These are phyloP conservation scores for Arctium lappa DNA, from an alignment of 129 eudicot genomes.

Conservation along the genomic window DNA sequence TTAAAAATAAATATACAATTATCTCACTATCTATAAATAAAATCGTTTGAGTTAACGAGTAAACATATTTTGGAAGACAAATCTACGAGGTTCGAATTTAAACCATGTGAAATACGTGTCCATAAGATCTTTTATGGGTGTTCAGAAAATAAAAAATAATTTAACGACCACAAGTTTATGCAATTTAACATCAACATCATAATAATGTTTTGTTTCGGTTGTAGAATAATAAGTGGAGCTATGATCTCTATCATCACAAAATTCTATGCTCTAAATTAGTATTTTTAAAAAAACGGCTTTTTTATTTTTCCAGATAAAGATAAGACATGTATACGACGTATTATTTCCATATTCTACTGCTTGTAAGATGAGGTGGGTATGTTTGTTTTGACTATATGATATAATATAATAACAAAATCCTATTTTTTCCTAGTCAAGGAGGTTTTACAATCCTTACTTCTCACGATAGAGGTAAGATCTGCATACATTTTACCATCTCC, in stretches of 20 bases:
- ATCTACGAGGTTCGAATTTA: background rate
- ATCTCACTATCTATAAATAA: background rate
- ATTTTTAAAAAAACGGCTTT: too few species aligned
- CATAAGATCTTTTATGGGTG: background rate
- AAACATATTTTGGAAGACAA: background rate
- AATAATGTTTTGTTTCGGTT: background rate
- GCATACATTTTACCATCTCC: background rate
- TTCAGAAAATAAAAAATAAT: background rate
- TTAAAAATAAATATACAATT: background rate
- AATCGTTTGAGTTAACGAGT: too few species aligned
- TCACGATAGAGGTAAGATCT: too few species aligned
- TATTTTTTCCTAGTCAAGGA: background rate
- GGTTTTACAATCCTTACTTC: too few species aligned
- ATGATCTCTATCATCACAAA: background rate
- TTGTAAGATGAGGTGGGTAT: background rate
- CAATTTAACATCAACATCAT: background rate
- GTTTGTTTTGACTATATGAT: background rate
- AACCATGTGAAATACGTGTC: conserved; percentile 18
- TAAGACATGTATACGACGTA: background rate
- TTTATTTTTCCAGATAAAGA: too few species aligned
- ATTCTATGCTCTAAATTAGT: background rate
- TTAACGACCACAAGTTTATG: background rate
- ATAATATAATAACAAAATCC: too few species aligned
- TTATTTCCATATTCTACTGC: background rate
- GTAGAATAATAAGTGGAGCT: background rate